Percentiles rank a stretch among this genome's conserved stretches.
Evolutionary conservation across 352 stramenopile species (phyloP).

Genomic region (Globisporangium yorkense): DNA sequence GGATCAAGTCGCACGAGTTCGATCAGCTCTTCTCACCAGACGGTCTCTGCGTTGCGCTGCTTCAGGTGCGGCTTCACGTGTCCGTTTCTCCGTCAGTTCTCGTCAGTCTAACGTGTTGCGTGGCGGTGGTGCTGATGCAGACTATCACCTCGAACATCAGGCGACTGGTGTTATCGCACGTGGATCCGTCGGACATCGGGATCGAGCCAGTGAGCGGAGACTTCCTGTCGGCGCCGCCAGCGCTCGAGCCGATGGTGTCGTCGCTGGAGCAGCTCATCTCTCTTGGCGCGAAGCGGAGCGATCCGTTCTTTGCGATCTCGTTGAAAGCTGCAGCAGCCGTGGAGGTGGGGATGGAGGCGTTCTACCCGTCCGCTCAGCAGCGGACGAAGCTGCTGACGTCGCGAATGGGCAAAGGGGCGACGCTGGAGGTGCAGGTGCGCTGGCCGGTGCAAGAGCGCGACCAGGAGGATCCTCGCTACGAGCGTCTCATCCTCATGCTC

Average conservation of each 20-base stretch:
- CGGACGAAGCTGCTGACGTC: constrained; percentile 75
- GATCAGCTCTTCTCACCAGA: constrained; percentile 43
- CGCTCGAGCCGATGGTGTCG: constrained; percentile 54
- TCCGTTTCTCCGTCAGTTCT: not conserved
- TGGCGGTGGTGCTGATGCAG: constrained; percentile 14
- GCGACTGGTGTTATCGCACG: constrained; percentile 68
- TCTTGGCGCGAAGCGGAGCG: constrained; percentile 71
- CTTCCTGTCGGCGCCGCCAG: constrained; percentile 50
- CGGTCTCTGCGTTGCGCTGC: constrained; percentile 57
- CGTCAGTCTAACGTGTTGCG: not conserved
- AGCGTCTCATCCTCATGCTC: constrained; percentile 81
- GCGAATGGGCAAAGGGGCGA: constrained; percentile 79
- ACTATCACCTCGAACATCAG: constrained; percentile 79
- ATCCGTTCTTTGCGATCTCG: constrained; percentile 75
- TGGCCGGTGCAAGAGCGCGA: constrained; percentile 84
- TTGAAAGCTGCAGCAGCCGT: constrained; percentile 79
- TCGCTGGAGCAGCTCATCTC: constrained; percentile 76
- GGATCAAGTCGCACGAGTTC: constrained; percentile 2
- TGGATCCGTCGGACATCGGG: constrained; percentile 71
- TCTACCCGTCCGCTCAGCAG: constrained; percentile 81
- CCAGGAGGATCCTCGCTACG: constrained; percentile 84
- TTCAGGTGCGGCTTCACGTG: constrained; percentile 29
- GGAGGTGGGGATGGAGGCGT: constrained; percentile 82
- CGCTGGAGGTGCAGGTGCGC: constrained; percentile 78
- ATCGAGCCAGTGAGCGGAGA: constrained; percentile 45